Base-by-base conservation (phyloP, 139 green algal genomes). In the Deuterostichococcus epilithicus region DNA sequence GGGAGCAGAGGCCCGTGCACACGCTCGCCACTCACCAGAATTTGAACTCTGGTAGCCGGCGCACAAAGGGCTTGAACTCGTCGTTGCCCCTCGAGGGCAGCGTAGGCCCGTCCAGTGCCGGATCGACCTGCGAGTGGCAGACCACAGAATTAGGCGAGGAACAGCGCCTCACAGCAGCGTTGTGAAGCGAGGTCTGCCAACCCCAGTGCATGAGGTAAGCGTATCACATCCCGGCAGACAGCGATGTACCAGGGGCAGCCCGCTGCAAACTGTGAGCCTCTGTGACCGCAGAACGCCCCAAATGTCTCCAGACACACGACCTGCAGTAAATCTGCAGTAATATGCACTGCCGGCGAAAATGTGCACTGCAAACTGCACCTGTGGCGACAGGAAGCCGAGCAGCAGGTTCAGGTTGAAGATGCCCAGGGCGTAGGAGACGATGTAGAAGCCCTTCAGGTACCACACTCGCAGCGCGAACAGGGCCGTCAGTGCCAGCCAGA, bases 381-480 rank as follows among this genome's bases (percentile, higher is more conserved):
- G 87, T 34, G 93, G 93, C 28, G 92, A 94, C 23, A 99, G 82
- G 83, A 99, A 99, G 5, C 96, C 96, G n/a, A 99, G 90, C 39
- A 99, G 65, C 70, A 99, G 85, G 84, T 99, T 99, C 39, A 99
- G 87, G 74, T 97, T 97, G 87, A 95, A 99, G 78, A 99, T 99
- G 18, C 87, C 96, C 39, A 99, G 79, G 0, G 91, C 95, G 76
- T 99, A 99, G 0, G 96, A 96, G 22, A 99, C 88, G 75, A 99
- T 99, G 87, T 98, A 99, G 80, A 98, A 99, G 32, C 94, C 94
- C 42, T 85, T 26, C 10, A 88, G 25, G 23, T 60, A 66, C 10
- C 71, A 44, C 42, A 59, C 26, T 5, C 37, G 37, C 18, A 52
- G 15, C 26, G 34, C 37, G 45, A 72, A 63, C 23, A 39, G 39